Percentiles rank a stretch among this genome's conserved stretches.
phyloP scores from a whole-genome alignment of 129 eudicot genomes.

The Chrysanthemum makinoi region DNA sequence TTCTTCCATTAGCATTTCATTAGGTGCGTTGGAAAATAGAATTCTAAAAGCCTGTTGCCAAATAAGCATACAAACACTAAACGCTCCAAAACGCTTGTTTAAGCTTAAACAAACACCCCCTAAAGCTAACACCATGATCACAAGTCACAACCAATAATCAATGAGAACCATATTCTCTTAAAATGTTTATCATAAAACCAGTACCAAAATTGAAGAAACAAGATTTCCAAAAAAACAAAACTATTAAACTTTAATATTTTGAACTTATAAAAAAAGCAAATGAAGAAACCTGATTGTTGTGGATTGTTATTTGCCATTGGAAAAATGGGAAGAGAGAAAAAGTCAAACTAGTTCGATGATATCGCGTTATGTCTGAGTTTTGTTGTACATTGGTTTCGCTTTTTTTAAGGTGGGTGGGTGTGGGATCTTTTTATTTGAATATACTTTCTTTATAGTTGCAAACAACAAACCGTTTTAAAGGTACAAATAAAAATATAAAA shows the following conservation, averaged over 20 bases:
- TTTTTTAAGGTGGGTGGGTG: not conserved
- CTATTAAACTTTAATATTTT: not conserved
- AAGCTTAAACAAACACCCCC: too few species aligned
- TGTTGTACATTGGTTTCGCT: slow-evolving; percentile 3
- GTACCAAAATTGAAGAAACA: not conserved
- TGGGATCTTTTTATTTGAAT: not conserved
- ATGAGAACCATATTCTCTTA: not conserved
- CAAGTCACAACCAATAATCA: slow-evolving; percentile 9
- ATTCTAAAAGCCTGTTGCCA: too few species aligned
- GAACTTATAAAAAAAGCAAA: not conserved
- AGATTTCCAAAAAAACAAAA: not conserved
- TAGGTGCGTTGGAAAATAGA: too few species aligned
- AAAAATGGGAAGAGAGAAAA: not conserved
- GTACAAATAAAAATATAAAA: too few species aligned
- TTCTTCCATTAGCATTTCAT: too few species aligned
- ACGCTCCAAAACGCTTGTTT: too few species aligned
- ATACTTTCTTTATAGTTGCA: too few species aligned
- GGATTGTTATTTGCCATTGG: slow-evolving; percentile 29
- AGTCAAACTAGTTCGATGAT: not conserved
- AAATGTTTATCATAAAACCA: too few species aligned
- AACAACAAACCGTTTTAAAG: too few species aligned
- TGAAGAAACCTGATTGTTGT: slow-evolving; percentile 20
- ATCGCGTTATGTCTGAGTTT: not conserved
- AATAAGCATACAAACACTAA: too few species aligned
- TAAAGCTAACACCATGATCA: not conserved